Percentiles rank a stretch among this genome's conserved stretches.
Evolutionary conservation across 495 filamentous ascomycete genomes (phyloP).

Genomic region (Echria macrotheca): DNA sequence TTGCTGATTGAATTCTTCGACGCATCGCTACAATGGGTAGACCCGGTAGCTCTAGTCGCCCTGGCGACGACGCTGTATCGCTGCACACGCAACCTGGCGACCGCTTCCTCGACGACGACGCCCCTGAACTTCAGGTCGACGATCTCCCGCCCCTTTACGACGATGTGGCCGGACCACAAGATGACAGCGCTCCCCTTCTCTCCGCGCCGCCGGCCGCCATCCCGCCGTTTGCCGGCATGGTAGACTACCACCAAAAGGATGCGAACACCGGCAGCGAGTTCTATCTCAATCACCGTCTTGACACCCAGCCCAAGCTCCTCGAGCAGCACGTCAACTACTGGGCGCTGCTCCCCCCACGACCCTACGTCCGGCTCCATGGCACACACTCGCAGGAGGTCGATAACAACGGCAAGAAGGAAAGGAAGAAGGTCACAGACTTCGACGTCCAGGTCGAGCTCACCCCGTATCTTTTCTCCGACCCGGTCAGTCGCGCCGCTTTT

Average conservation of each 20-base stretch:
- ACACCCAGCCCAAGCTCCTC: conserved; percentile 36
- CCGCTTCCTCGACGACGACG: conserved; percentile 27
- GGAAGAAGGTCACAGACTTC: conserved; percentile 43
- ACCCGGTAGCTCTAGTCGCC: conserved; percentile 12
- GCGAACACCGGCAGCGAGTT: conserved; percentile 31
- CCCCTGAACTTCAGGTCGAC: conserved; percentile 25
- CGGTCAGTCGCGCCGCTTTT: conserved; percentile 24
- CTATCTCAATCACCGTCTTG: conserved; percentile 35
- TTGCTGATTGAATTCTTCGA: too few species aligned
- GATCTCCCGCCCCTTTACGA: conserved; percentile 34
- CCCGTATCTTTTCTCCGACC: conserved; percentile 41
- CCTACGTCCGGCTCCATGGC: conserved; percentile 43
- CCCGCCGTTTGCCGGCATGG: conserved; percentile 10
- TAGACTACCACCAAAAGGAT: too few species aligned
- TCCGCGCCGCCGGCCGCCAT: conserved; percentile 1
- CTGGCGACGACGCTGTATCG: conserved; percentile 22
- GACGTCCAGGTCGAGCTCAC: conserved; percentile 47
- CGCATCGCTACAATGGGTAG: conserved; percentile 20
- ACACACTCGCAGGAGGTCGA: conserved; percentile 43
- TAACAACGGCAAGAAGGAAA: conserved; percentile 41
- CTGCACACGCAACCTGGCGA: conserved; percentile 23
- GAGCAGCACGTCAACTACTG: conserved; percentile 38
- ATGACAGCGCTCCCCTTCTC: conserved; percentile 21
- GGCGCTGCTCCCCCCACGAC: conserved; percentile 39
- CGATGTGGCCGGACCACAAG: conserved; percentile 15